A percentile compares a stretch with the other conserved stretches of the same genome.
Conservation (phyloP, 257 asterid species). For the Solanum pennellii region DNA sequence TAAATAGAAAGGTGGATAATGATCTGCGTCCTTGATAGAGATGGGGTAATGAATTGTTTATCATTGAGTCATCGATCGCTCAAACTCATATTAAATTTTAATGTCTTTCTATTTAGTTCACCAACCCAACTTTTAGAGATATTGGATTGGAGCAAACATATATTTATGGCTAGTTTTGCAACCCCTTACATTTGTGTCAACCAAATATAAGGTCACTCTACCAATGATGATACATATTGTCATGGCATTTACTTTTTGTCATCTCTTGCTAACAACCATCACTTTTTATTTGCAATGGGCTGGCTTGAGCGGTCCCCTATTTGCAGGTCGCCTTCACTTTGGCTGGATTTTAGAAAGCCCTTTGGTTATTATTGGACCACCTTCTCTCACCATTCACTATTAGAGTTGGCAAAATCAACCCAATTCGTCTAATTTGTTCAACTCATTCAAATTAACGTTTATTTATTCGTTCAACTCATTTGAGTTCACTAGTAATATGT, state of each 20-base stretch:
- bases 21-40: too few species aligned
- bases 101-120: background rate
- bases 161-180: background rate
- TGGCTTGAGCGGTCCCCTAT: background rate
- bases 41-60: too few species aligned
- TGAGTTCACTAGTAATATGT: too few species aligned
- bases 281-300: background rate
- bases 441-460: too few species aligned
- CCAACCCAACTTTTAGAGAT: background rate
- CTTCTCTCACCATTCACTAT: background rate
- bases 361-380: background rate
- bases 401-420: too few species aligned
- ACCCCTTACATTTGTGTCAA: background rate
- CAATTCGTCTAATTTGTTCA: background rate
- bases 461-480: too few species aligned
- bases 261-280: background rate
- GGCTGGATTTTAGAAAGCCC: background rate
- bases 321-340: background rate
- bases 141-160: background rate
- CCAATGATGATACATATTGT: background rate
- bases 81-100: background rate
- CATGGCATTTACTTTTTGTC: background rate
- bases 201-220: background rate
- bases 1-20: too few species aligned
- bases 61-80: too few species aligned